Base-by-base conservation (phyloP, 257 asterid species). In the Plantago major region DNA sequence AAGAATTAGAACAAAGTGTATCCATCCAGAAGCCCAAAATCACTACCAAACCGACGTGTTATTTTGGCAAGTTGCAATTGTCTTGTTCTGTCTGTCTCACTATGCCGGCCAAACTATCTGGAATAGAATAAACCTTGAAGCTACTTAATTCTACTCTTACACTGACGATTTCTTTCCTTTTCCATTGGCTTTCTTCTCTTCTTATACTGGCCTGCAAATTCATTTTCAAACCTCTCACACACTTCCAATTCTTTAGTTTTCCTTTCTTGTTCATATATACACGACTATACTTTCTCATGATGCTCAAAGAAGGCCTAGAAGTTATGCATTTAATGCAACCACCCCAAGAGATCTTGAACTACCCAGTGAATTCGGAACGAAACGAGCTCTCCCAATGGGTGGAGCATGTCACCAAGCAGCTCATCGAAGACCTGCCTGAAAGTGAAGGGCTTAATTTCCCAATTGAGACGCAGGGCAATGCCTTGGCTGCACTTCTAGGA, bases 331-430 rank as follows among this genome's bases (percentile, higher is more conserved):
- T 28, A 62, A 73, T 78, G 78, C 90, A 74, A 51, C 73, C 81
- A 51, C 73, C 81, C 46, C 78, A 79, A 16, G 84, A 79, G 33
- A 73, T 76, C 54, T 57, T 72, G 62, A 76, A 52, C 40, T 13
- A 53, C 67, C 47, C 74, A 0, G 56, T 62, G 54, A 69, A 58
- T 59, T n/a, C 50, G 12, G 78, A 79, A 30, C 72, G 63, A 40
- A 69, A 38, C 22, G 84, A 89, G 62, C 79, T 82, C 9, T 83
- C 94, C 14, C 84, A 73, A 12, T 89, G 95, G 97, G 90, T 82
- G 8, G 84, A 89, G 54, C 82, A 81, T 61, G 84, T 84, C 44
- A 77, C 85, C 3, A 75, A 72, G 71, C 93, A 80, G 26, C 86
- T 84, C 40, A 54, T 79, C 3, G 90, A 82, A 46, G 89, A 81